phyloP scores from a whole-genome alignment of 202 grass and related monocot genomes.

The Digitaria exilis region DNA sequence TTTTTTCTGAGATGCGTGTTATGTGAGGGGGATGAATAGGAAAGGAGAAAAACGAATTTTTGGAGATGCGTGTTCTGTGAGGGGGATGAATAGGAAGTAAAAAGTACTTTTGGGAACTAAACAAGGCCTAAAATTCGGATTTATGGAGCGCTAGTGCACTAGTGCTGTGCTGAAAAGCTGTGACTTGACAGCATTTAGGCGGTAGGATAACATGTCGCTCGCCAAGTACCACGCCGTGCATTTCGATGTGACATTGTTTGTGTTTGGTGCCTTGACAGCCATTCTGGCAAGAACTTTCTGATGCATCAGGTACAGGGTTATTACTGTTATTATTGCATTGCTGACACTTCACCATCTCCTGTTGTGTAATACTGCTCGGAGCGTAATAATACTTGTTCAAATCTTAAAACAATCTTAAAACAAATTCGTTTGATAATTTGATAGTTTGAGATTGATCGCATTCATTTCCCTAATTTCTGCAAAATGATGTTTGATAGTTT shows the following conservation, averaged over 20 bases:
- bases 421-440: too few relatives aligned
- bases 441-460: background rate
- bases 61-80: too few relatives aligned
- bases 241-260: background rate
- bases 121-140: too few relatives aligned
- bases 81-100: too few relatives aligned
- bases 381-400: background rate
- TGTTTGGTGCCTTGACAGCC: background rate
- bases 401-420: background rate
- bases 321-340: background rate
- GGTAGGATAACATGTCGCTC: background rate
- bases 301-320: background rate
- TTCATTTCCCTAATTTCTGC: slow-evolving; percentile 9
- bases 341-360: background rate
- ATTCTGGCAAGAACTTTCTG: slow-evolving; percentile 18
- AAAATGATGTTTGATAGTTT: slow-evolving; percentile 33
- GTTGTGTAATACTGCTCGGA: background rate
- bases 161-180: background rate
- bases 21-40: too few relatives aligned
- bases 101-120: too few relatives aligned
- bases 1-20: too few relatives aligned
- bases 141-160: background rate
- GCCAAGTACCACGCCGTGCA: slow-evolving; percentile 1
- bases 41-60: too few relatives aligned
- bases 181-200: background rate